A percentile compares a stretch with the other conserved stretches of the same genome.
These are phyloP conservation scores for Pseudogymnoascus verrucosus DNA, from an alignment of 2,329 filamentous ascomycete species.

Conservation along the genomic window DNA sequence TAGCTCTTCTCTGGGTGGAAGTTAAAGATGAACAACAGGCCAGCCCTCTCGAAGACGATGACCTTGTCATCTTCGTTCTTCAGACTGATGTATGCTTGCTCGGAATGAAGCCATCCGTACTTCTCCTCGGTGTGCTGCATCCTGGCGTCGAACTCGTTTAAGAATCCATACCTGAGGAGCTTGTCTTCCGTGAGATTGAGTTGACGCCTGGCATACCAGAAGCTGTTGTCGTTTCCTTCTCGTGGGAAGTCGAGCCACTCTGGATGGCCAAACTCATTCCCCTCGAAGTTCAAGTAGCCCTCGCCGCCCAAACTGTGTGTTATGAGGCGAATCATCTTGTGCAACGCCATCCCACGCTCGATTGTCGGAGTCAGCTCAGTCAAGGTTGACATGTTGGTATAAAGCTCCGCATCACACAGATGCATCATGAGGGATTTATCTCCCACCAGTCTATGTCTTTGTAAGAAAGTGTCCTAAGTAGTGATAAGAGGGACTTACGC, in stretches of 20 bases:
- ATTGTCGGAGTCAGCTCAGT: slow-evolving; percentile 81
- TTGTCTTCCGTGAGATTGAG: slow-evolving; percentile 85
- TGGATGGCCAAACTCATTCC: slow-evolving; percentile 96
- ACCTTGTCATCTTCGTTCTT: slow-evolving; percentile 95
- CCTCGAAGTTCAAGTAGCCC: slow-evolving; percentile 97
- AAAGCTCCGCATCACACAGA: slow-evolving; percentile 93
- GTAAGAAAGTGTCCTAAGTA: slow-evolving; percentile 16
- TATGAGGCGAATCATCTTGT: slow-evolving; percentile 95
- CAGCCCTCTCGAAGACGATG: slow-evolving; percentile 88
- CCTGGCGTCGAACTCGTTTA: slow-evolving; percentile 86
- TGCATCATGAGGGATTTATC: slow-evolving; percentile 98
- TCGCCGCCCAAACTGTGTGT: slow-evolving; percentile 90
- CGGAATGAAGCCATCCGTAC: slow-evolving; percentile 80
- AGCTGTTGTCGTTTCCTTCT: slow-evolving; percentile 84
- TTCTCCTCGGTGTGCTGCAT: slow-evolving; percentile 87
- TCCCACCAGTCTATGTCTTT: slow-evolving; percentile 68
- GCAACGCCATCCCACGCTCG: slow-evolving; percentile 80
- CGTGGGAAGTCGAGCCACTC: slow-evolving; percentile 99
- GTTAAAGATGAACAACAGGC: slow-evolving; percentile 91
- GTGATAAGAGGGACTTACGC: slow-evolving; percentile 56
- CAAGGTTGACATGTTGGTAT: slow-evolving; percentile 91
- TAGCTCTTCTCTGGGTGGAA: slow-evolving; percentile 82
- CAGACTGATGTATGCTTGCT: slow-evolving; percentile 85
- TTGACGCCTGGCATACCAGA: slow-evolving; percentile 89
- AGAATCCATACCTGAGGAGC: slow-evolving; percentile 78